Base-by-base conservation (phyloP, 208 protist genomes). In the Leishmania amazonensis region DNA sequence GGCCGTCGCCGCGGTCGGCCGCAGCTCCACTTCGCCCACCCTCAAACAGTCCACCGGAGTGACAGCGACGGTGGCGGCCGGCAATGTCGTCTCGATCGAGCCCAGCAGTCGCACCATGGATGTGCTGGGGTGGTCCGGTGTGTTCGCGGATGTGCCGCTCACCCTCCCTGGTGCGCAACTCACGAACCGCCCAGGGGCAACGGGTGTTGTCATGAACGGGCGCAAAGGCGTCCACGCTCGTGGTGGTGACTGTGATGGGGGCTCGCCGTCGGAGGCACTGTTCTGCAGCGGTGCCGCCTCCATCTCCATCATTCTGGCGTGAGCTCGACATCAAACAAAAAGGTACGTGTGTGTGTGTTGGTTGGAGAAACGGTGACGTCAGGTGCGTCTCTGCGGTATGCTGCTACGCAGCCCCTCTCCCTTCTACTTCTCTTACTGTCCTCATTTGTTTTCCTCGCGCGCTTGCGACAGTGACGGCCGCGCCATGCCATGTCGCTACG, bases 81-180 rank as follows among this genome's bases (percentile, higher is more conserved):
- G 11, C 49, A 40, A 5, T 5, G 72, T 28, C 13, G 51, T 38
- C 72, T 60, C 72, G 49, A 76, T n/a, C 68, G 24, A n/a, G 2
- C 28, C 68, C 68, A 51, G 3, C 28, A 17, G 72, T 17, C 72
- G 24, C 49, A 76, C 31, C 72, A 40, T 13, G 49, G 72, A 57
- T 21, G 80, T 93, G 31, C 67, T 93, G 1, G 92, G 92, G 8
- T 95, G 92, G 92, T 67, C 88, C 1, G 85, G 85, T 8, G 79
- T 89, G 15, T 88, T 88, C 64, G 73, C 83, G 0, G 76, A 60
- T 24, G 74, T 95, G 11, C 88, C 86, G 0, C 31, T 95, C 40
- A 58, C 84, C 21, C 76, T 95, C 51, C 88, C 80, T 3, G 85
- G 84, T 3, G 76, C 83, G 45, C 75, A 80, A 28, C 57, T 42